Base-by-base conservation (phyloP, 495 filamentous ascomycete genomes). In the Hypoxylon fragiforme region DNA sequence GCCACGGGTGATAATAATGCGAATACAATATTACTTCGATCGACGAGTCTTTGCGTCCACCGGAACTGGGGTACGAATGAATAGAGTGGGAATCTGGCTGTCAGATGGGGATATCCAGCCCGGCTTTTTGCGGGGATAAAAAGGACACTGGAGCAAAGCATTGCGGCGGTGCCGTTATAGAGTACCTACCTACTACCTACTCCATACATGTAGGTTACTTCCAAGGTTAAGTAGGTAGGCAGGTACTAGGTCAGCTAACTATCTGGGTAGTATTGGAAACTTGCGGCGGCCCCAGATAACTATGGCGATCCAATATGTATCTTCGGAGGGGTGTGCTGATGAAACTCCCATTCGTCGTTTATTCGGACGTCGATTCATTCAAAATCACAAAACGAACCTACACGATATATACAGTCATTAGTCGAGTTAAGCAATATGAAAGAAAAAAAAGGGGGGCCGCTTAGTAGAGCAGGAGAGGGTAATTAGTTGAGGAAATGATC, bases 121-220 rank as follows among this genome's bases (percentile, higher is more conserved):
- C 44, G 45, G 50, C 44, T 58, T 59, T 54, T 54, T 63, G 54
- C 60, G 60, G 60, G 54, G 60, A 63, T 63, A 63, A 47, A 51
- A 31, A 53, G 47, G 34, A 32, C 24, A 38, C 53, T 48, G 54
- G n/a, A 44, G 26, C 43, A 26, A 52, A 21, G 24, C 31, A 35
- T 40, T n/a, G n/a, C n/a, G n/a, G 57, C 28, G 20, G 22, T 44
- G 52, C 57, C 44, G 39, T 36, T 56, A 57, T 51, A 31, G 42
- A 48, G 42, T 31, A 48, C n/a, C n/a, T n/a, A n/a, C n/a, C n/a
- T n/a, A n/a, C n/a, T n/a, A n/a, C n/a, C n/a, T n/a, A n/a, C n/a
- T n/a, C n/a, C n/a, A n/a, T n/a, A n/a, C n/a, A n/a, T n/a, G n/a
- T n/a, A n/a, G n/a, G n/a, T n/a, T n/a, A n/a, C n/a, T n/a, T n/a